These are phyloP conservation scores for Aureobasidium melanogenum DNA, from an alignment of 2,329 filamentous ascomycete genomes.

Conservation along the genomic window DNA sequence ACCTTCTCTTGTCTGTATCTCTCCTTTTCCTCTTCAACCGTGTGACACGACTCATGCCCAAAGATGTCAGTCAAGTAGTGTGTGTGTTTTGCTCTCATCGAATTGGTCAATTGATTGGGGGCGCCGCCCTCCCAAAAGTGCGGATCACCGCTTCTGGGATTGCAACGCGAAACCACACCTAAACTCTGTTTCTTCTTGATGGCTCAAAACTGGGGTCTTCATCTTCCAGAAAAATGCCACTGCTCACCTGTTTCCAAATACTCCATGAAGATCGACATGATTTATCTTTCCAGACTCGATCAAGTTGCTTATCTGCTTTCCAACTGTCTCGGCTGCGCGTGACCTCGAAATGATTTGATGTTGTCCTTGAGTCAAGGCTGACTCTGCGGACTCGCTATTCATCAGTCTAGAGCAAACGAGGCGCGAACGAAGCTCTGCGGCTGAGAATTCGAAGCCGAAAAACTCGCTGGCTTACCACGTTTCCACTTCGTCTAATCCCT, in stretches of 20 bases:
- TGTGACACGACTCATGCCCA: background rate
- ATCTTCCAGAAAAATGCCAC: background rate
- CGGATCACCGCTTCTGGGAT: slow-evolving; percentile 1
- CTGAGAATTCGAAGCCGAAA: background rate
- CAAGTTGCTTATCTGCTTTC: background rate
- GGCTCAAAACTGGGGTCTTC: background rate
- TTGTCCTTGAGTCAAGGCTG: background rate
- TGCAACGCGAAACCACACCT: background rate
- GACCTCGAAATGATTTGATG: background rate
- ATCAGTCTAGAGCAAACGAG: background rate
- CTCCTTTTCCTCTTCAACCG: background rate
- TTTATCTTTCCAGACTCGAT: too few relatives aligned
- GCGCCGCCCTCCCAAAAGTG: background rate
- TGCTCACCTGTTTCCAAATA: background rate
- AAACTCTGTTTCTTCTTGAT: background rate
- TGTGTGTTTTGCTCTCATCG: background rate
- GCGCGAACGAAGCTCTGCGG: background rate
- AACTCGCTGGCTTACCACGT: background rate
- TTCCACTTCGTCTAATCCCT: background rate
- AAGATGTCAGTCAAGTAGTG: background rate
- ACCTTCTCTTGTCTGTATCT: background rate
- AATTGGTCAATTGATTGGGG: background rate
- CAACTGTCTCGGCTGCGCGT: background rate
- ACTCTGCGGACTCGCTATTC: background rate
- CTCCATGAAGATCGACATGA: background rate